Conservation (phyloP, 768 basidiomycete genomes). For the Agaricus sinodeliciosus region DNA sequence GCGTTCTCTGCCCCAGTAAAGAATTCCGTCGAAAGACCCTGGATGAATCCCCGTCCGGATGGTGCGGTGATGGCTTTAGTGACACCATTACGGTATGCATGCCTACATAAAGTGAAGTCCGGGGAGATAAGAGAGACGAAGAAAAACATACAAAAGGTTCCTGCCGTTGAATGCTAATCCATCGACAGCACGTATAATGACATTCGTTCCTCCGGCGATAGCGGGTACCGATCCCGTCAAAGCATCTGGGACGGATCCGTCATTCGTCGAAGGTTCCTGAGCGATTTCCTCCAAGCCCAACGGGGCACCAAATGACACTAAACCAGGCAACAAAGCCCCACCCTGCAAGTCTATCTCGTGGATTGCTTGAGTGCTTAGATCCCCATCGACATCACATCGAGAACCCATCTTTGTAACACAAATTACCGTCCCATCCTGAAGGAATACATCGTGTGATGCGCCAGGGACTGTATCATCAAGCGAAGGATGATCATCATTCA, state of each 20-base stretch:
- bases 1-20: slow-evolving; percentile 50
- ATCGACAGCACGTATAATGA: slow-evolving; percentile 56
- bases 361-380: slow-evolving; percentile 6
- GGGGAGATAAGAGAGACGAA: neutral
- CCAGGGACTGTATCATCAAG: slow-evolving; percentile 15
- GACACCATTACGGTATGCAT: slow-evolving; percentile 71
- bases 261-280: slow-evolving; percentile 57
- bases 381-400: neutral
- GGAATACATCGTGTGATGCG: slow-evolving; percentile 30
- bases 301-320: slow-evolving; percentile 56
- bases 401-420: slow-evolving; percentile 25
- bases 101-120: slow-evolving; percentile 27
- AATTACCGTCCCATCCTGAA: slow-evolving; percentile 46
- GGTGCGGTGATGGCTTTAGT: slow-evolving; percentile 65
- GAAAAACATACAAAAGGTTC: slow-evolving; percentile 37
- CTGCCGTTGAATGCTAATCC: slow-evolving; percentile 50
- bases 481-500: slow-evolving; percentile 13
- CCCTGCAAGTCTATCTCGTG: slow-evolving; percentile 50
- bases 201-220: slow-evolving; percentile 34
- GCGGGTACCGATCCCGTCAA: slow-evolving; percentile 30
- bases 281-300: slow-evolving; percentile 68
- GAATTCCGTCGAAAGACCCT: slow-evolving; percentile 60
- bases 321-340: slow-evolving; percentile 54
- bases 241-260: slow-evolving; percentile 55
- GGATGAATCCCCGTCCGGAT: slow-evolving; percentile 43